A percentile compares a stretch with the other conserved stretches of the same genome.
These are phyloP conservation scores for Xylaria sp. DNA, from an alignment of 2,329 filamentous ascomycete species.

Conservation along the genomic window DNA sequence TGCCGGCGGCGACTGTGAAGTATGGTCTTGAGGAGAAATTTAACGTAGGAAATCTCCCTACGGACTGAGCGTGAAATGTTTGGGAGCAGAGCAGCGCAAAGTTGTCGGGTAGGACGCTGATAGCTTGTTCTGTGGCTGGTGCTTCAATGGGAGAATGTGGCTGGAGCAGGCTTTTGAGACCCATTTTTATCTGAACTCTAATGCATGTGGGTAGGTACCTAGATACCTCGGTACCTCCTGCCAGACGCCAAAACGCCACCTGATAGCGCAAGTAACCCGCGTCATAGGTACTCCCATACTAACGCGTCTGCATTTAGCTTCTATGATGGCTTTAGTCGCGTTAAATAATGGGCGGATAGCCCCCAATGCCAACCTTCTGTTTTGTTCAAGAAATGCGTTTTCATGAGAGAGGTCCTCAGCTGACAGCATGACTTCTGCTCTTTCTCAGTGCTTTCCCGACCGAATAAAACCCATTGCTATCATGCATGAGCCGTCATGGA, in stretches of 20 bases:
- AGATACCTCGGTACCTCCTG: not conserved
- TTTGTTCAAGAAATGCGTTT: not conserved
- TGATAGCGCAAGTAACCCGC: conserved; percentile 37
- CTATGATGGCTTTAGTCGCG: conserved; percentile 16
- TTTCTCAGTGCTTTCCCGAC: not conserved
- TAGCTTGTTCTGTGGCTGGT: conserved; percentile 30
- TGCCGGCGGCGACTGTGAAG: not conserved
- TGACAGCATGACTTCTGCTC: conserved; percentile 10
- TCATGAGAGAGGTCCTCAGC: not conserved
- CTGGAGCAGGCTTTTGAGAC: not conserved
- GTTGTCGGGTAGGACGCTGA: not conserved
- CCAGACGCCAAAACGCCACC: conserved; percentile 22
- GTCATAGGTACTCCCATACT: conserved; percentile 24
- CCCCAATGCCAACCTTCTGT: not conserved
- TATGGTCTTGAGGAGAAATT: not conserved
- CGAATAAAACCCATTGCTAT: conserved; percentile 6
- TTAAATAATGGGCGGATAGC: conserved; percentile 1
- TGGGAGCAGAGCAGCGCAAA: not conserved
- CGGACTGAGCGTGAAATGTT: not conserved
- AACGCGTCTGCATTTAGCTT: conserved; percentile 32
- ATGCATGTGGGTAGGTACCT: not conserved
- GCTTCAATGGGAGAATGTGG: conserved; percentile 20
- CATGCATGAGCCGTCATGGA: conserved; percentile 60
- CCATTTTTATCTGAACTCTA: not conserved
- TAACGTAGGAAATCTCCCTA: not conserved